Percentiles rank a stretch among this genome's conserved stretches.
Evolutionary conservation across 768 basidiomycete genomes (phyloP).

Genomic region (Naganishia vishniacii): DNA sequence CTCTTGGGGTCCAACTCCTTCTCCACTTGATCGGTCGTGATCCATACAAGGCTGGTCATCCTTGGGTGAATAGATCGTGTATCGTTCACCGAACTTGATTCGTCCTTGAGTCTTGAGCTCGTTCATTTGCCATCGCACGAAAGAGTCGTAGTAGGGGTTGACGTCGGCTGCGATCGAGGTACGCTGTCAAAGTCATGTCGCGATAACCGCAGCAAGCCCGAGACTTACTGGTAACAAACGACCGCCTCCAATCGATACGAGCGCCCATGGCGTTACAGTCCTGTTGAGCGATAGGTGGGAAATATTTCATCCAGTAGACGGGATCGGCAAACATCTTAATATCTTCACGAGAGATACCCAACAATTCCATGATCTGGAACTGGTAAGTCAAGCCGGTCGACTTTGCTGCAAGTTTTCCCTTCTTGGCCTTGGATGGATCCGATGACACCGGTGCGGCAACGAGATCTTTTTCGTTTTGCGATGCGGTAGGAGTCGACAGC

Average conservation of each 20-base stretch:
- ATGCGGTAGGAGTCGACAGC: constrained; percentile 39
- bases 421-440: constrained; percentile 68
- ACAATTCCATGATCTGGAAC: constrained; percentile 97
- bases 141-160: constrained; percentile 95
- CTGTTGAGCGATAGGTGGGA: constrained; percentile 82
- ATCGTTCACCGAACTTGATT: constrained; percentile 96
- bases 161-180: constrained; percentile 56
- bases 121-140: constrained; percentile 97
- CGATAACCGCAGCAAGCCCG: background rate
- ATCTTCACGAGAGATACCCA: constrained; percentile 77
- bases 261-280: constrained; percentile 87
- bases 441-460: constrained; percentile 40
- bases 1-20: constrained; percentile 89
- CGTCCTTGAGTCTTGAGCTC: constrained; percentile 77
- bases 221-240: constrained; percentile 69
- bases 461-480: constrained; percentile 50
- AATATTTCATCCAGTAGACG: constrained; percentile 84
- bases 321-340: constrained; percentile 97
- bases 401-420: constrained; percentile 90
- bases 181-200: background rate
- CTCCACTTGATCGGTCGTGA: constrained; percentile 92
- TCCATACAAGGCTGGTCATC: constrained; percentile 99
- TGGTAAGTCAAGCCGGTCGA: constrained; percentile 90
- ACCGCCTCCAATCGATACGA: constrained; percentile 92
- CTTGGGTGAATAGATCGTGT: constrained; percentile 97